These are phyloP conservation scores for Cinnamomum micranthum DNA, from an alignment of 164 flowering plant genomes.

Conservation along the genomic window DNA sequence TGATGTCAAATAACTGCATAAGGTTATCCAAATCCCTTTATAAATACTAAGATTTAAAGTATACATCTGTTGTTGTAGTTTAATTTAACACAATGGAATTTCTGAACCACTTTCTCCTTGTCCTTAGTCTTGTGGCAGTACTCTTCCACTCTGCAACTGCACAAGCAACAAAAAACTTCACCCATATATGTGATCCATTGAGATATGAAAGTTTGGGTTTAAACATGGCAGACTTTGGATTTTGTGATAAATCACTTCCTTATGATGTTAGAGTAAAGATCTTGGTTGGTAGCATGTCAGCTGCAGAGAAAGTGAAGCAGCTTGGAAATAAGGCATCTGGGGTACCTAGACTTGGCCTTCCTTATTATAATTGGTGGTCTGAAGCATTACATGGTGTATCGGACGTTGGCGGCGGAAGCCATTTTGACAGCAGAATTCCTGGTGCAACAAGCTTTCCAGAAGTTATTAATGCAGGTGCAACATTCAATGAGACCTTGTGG, in stretches of 20 bases:
- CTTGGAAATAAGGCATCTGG: constrained; percentile 14
- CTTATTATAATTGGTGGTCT: constrained; percentile 27
- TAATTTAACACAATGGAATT: too few relatives aligned
- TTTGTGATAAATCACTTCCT: constrained; percentile 6
- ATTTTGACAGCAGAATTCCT: constrained; percentile 11
- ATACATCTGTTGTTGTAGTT: too few relatives aligned
- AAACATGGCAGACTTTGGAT: not conserved
- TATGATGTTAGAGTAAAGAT: constrained; percentile 16
- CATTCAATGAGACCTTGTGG: constrained; percentile 32
- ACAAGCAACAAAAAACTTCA: too few relatives aligned
- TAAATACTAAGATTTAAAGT: too few relatives aligned
- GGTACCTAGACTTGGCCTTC: constrained; percentile 18
- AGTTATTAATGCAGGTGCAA: constrained; percentile 24
- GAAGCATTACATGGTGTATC: constrained; percentile 40
- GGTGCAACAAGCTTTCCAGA: too few relatives aligned
- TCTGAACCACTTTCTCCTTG: too few relatives aligned
- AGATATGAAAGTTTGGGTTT: not conserved
- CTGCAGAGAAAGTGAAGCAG: constrained; percentile 14
- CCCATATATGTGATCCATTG: not conserved
- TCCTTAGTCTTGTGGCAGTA: too few relatives aligned
- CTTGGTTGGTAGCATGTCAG: constrained; percentile 13
- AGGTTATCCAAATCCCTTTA: too few relatives aligned
- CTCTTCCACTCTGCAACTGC: too few relatives aligned
- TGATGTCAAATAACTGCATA: too few relatives aligned
- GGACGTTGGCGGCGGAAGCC: constrained; percentile 15